phyloP scores from a whole-genome alignment of 371 early-diverging fungal species.

The Massospora cicadina region DNA sequence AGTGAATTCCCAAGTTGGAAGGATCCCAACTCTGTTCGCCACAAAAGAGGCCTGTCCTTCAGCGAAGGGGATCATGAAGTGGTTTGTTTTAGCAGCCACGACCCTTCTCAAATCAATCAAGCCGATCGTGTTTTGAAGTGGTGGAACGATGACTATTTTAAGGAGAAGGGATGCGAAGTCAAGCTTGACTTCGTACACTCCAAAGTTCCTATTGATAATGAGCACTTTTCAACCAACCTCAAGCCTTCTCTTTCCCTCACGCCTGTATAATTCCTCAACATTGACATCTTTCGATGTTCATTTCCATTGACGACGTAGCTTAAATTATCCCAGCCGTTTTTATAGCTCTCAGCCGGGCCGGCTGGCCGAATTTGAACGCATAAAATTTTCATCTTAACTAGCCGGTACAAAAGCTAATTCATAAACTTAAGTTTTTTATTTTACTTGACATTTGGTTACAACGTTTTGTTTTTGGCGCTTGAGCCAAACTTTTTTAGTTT shows the following conservation, averaged over 20 bases:
- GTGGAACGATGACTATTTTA: constrained; percentile 13
- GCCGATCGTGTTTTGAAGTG: constrained; percentile 11
- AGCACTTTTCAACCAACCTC: not conserved
- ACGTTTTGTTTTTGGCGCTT: too few relatives aligned
- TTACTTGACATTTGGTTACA: too few relatives aligned
- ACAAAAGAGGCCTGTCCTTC: constrained; percentile 4
- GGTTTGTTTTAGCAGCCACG: constrained; percentile 4
- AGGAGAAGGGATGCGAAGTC: constrained; percentile 10
- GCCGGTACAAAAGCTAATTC: too few relatives aligned
- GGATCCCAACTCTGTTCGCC: not conserved
- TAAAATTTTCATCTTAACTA: too few relatives aligned
- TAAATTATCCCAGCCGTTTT: too few relatives aligned
- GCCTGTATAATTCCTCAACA: not conserved
- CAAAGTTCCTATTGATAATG: not conserved
- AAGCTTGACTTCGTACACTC: constrained; percentile 9
- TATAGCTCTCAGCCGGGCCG: too few relatives aligned
- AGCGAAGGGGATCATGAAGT: constrained; percentile 7
- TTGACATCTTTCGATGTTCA: too few relatives aligned
- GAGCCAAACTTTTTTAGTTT: too few relatives aligned
- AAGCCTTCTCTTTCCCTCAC: constrained; percentile 6
- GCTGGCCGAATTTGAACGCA: too few relatives aligned
- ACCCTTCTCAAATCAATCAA: constrained; percentile 1
- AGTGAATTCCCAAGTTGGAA: constrained; percentile 11
- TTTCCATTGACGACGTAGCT: too few relatives aligned
- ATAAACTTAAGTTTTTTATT: too few relatives aligned